Evolutionary conservation across 106 monocot species (phyloP).

Genomic region (Apostasia ramifera): DNA sequence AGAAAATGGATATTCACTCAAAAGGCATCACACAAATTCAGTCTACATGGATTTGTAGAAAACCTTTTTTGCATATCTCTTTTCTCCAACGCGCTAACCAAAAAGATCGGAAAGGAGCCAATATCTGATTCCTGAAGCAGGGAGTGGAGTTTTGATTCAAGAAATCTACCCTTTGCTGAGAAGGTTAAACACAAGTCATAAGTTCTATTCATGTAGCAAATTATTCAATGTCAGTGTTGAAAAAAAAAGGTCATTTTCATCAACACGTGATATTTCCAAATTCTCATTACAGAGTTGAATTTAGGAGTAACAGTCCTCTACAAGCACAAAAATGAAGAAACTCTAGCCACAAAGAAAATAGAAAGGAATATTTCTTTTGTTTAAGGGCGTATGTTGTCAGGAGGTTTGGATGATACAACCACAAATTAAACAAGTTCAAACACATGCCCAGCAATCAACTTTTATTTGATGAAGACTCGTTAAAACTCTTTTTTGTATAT

Average conservation of each 20-base stretch:
- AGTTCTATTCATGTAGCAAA: not conserved
- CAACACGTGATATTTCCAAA: not conserved
- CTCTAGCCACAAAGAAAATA: too few species aligned
- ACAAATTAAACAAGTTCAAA: too few species aligned
- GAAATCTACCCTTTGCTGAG: conserved; percentile 88
- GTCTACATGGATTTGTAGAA: not conserved
- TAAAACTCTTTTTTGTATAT: too few species aligned
- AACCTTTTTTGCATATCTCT: conserved; percentile 92
- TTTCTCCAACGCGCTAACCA: conserved; percentile 71
- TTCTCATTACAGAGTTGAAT: too few species aligned
- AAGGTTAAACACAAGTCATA: not conserved
- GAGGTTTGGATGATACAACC: too few species aligned
- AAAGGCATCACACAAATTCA: not conserved
- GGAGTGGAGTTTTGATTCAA: conserved; percentile 70
- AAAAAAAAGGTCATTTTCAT: not conserved
- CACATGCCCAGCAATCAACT: too few species aligned
- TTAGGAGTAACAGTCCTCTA: too few species aligned
- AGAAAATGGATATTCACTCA: too few species aligned
- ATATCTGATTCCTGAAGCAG: conserved; percentile 30
- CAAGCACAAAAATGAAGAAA: too few species aligned
- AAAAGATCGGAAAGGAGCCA: conserved; percentile 61
- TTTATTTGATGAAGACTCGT: too few species aligned
- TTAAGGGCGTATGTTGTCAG: too few species aligned
- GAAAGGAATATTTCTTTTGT: too few species aligned
- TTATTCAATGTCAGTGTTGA: not conserved